phyloP scores from a whole-genome alignment of 75 land plant species.

The Cupressus sempervirens region DNA sequence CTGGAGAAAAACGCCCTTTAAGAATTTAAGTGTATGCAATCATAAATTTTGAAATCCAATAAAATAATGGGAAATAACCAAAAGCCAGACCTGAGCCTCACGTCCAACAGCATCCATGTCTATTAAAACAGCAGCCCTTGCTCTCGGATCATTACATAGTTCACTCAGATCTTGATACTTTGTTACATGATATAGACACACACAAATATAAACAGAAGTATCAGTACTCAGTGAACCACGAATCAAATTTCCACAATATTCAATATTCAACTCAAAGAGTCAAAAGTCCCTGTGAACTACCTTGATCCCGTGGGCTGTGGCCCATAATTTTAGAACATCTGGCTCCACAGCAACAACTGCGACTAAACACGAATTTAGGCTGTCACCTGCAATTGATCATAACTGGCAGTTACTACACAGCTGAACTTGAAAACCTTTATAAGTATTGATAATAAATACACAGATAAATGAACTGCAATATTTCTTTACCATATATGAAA shows the following conservation, averaged over 20 bases:
- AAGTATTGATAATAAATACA: not conserved
- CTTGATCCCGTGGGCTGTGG: slow-evolving; percentile 86
- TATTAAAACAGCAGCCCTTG: slow-evolving; percentile 71
- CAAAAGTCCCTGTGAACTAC: slow-evolving; percentile 17
- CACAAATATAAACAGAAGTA: slow-evolving; percentile 14
- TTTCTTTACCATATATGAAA: slow-evolving; percentile 82
- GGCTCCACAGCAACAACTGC: slow-evolving; percentile 84
- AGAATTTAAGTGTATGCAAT: not conserved
- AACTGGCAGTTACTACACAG: not conserved
- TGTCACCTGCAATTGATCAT: slow-evolving; percentile 62
- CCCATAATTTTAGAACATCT: slow-evolving; percentile 80
- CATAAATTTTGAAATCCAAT: not conserved
- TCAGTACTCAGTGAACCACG: not conserved
- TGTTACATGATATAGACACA: slow-evolving; percentile 4
- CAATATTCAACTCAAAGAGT: not conserved
- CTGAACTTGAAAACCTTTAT: not conserved
- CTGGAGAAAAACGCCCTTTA: slow-evolving; percentile 30
- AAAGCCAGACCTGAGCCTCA: slow-evolving; percentile 60
- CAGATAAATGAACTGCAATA: not conserved
- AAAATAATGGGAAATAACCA: not conserved
- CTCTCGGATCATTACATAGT: slow-evolving; percentile 67
- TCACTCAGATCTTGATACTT: slow-evolving; percentile 65
- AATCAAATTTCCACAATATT: not conserved
- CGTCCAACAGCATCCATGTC: slow-evolving; percentile 88
- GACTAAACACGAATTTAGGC: slow-evolving; percentile 83